phyloP scores from a whole-genome alignment of 2,329 filamentous ascomycete species.

The Ilyonectria robusta region DNA sequence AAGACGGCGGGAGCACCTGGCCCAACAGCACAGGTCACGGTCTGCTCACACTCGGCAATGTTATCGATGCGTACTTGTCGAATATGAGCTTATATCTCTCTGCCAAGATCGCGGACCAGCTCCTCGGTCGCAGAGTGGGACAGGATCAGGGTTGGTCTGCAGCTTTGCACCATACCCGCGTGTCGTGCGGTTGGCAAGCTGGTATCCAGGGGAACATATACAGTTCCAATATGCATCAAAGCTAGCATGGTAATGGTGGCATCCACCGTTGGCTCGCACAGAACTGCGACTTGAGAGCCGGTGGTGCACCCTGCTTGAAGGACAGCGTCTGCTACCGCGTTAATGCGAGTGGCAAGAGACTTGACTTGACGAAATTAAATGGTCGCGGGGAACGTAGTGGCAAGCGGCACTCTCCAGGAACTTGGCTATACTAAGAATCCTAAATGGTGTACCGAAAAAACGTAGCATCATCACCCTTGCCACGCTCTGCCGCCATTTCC shows the following conservation, averaged over 20 bases:
- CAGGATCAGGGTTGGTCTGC: conserved; percentile 49
- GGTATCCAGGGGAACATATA: conserved; percentile 60
- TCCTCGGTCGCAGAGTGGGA: conserved; percentile 13
- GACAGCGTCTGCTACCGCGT: conserved; percentile 1
- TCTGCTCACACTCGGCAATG: conserved; percentile 15
- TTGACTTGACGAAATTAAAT: no score
- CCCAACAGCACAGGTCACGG: background rate
- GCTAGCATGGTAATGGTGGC: conserved; percentile 57
- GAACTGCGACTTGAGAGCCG: conserved; percentile 47
- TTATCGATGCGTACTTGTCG: conserved; percentile 2
- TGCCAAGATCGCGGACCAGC: background rate
- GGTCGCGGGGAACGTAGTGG: no score
- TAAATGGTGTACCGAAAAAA: conserved; percentile 69
- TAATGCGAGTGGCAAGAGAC: conserved; percentile 1
- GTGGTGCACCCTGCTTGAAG: conserved; percentile 2
- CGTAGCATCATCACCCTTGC: conserved; percentile 64
- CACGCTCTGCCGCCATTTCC: conserved; percentile 65
- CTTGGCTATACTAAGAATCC: conserved; percentile 14
- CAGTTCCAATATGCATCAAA: conserved; percentile 55
- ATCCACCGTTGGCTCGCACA: conserved; percentile 55
- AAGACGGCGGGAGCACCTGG: conserved; percentile 43
- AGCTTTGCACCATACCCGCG: conserved; percentile 47
- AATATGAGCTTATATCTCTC: background rate
- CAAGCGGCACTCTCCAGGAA: no score
- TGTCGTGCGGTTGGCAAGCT: conserved; percentile 48